phyloP scores from a whole-genome alignment of 768 basidiomycete genomes.

The Pholiota molesta region DNA sequence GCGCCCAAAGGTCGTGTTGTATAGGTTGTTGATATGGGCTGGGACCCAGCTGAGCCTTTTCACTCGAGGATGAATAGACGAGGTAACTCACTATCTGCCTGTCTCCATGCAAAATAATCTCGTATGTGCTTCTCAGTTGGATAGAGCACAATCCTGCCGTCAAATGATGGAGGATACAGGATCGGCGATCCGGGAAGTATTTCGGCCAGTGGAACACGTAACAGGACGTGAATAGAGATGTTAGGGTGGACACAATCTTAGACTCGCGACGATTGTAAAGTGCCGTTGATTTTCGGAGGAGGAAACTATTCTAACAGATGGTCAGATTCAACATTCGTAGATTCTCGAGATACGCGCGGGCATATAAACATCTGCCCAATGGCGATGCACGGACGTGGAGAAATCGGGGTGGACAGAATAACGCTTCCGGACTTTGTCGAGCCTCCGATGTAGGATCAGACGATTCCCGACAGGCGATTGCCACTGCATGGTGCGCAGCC shows the following conservation, averaged over 20 bases:
- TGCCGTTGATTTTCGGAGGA: slow-evolving; percentile 72
- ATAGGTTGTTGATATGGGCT: slow-evolving; percentile 98
- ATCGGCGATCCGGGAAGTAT: slow-evolving; percentile 79
- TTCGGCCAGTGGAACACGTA: slow-evolving; percentile 86
- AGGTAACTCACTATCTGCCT: slow-evolving; percentile 83
- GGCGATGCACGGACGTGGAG: slow-evolving; percentile 1
- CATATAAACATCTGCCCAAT: background rate
- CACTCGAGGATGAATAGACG: background rate
- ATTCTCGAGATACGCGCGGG: background rate
- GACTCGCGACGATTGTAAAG: slow-evolving; percentile 86
- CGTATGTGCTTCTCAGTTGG: slow-evolving; percentile 70
- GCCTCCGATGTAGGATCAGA: background rate
- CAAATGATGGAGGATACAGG: slow-evolving; percentile 88
- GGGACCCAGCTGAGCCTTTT: slow-evolving; percentile 19
- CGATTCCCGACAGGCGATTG: slow-evolving; percentile 9
- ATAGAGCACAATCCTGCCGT: slow-evolving; percentile 86
- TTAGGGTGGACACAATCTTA: slow-evolving; percentile 84
- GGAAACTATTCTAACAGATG: slow-evolving; percentile 61
- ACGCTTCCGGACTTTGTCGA: background rate
- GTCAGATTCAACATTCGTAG: slow-evolving; percentile 9
- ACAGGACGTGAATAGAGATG: slow-evolving; percentile 87
- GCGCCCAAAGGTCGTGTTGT: slow-evolving; percentile 97
- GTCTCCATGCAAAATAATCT: slow-evolving; percentile 97
- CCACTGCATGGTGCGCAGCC: background rate
- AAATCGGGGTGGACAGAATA: background rate